Conservation (phyloP, 495 filamentous ascomycete species). For the Amniculicola lignicola region DNA sequence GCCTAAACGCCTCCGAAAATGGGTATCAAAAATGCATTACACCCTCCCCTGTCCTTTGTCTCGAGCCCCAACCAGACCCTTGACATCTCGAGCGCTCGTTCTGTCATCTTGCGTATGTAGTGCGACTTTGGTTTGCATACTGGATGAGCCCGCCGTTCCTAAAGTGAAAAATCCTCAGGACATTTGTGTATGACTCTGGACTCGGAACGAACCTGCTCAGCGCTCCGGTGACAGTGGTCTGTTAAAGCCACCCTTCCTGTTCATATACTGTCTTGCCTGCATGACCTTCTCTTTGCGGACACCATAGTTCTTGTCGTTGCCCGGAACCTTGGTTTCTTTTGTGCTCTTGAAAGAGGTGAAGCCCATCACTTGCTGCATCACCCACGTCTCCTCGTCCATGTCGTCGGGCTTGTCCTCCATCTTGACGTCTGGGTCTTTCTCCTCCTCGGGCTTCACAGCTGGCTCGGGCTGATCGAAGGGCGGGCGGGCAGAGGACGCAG, state of each 20-base stretch:
- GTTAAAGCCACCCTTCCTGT: conserved; percentile 94
- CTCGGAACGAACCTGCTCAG: not conserved
- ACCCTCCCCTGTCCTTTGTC: too few relatives aligned
- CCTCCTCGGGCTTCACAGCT: conserved; percentile 40
- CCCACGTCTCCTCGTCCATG: conserved; percentile 61
- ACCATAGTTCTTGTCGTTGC: conserved; percentile 76
- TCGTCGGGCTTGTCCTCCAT: conserved; percentile 29
- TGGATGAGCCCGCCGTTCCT: too few relatives aligned
- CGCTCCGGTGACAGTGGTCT: conserved; percentile 67
- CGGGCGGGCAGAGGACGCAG: not conserved
- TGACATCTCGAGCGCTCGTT: too few relatives aligned
- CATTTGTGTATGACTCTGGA: too few relatives aligned
- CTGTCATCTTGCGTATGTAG: too few relatives aligned
- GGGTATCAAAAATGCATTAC: too few relatives aligned
- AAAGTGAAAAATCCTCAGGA: too few relatives aligned
- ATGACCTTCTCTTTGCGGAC: conserved; percentile 93
- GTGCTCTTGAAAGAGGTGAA: conserved; percentile 82
- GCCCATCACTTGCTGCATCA: conserved; percentile 83
- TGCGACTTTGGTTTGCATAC: too few relatives aligned
- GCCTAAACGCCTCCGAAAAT: too few relatives aligned
- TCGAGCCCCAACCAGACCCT: too few relatives aligned
- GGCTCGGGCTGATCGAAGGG: not conserved
- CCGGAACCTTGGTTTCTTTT: conserved; percentile 84
- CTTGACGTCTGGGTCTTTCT: conserved; percentile 41
- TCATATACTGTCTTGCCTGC: conserved; percentile 98